These are phyloP conservation scores for Beauveria scarabaeidicola DNA, from an alignment of 2,329 filamentous ascomycete genomes.

Conservation along the genomic window DNA sequence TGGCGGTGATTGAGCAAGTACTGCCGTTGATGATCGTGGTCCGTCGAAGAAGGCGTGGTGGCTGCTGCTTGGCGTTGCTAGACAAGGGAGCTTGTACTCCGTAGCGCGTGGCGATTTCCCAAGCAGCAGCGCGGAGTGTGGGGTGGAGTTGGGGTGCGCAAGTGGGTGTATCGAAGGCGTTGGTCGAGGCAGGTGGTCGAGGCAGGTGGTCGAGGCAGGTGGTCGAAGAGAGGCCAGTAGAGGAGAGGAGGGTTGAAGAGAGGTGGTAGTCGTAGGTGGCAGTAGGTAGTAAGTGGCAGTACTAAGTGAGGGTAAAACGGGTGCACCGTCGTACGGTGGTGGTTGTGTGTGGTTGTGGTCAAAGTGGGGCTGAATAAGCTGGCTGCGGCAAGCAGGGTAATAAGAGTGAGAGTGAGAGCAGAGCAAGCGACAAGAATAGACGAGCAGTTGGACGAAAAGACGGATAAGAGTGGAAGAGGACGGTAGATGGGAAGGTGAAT, in stretches of 20 bases:
- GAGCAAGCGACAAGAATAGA: neutral
- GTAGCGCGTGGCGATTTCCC: neutral
- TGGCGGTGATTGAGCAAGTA: neutral
- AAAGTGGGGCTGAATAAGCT: neutral
- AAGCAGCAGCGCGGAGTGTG: neutral
- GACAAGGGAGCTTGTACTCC: neutral
- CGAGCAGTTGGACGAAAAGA: neutral
- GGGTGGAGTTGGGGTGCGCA: no score
- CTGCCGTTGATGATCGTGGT: neutral
- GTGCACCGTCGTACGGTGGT: neutral
- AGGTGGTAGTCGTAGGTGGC: neutral
- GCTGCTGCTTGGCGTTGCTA: conserved; percentile 3
- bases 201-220: neutral
- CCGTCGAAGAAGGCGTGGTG: neutral
- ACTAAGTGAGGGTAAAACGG: neutral
- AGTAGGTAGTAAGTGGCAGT: neutral
- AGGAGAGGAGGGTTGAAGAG: neutral
- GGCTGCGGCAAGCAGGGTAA: neutral
- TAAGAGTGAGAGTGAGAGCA: neutral
- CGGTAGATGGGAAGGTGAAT: no score
- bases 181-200: neutral
- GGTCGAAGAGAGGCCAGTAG: neutral
- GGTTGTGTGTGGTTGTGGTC: neutral
- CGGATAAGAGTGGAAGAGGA: neutral
- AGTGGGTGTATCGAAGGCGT: neutral